phyloP scores from a whole-genome alignment of 2,329 filamentous ascomycete genomes.

The Alternaria brassicicola region DNA sequence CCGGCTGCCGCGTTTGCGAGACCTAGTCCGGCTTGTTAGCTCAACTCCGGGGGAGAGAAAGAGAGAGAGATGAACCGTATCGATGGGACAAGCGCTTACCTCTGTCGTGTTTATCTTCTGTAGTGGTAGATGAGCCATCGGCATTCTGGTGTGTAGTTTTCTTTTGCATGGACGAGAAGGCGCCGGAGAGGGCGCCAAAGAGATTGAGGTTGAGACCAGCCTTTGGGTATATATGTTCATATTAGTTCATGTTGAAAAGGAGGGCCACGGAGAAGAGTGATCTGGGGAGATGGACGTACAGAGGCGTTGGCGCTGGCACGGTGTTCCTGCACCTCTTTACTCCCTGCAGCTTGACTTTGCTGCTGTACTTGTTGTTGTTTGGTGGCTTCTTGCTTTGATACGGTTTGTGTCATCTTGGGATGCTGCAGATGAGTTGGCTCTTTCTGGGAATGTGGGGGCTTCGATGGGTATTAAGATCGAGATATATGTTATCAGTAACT shows the following conservation, averaged over 20 bases:
- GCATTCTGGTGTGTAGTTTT: constrained; percentile 39
- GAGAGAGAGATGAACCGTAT: background rate
- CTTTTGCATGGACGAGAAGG: constrained; percentile 35
- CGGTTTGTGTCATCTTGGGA: constrained; percentile 28
- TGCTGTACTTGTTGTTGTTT: constrained; percentile 33
- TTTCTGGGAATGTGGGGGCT: background rate
- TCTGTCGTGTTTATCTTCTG: constrained; percentile 35
- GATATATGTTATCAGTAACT: background rate
- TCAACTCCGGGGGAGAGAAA: background rate
- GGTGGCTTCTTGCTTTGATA: constrained; percentile 24
- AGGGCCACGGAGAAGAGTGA: background rate
- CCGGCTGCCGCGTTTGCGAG: constrained; percentile 27
- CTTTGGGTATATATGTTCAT: background rate
- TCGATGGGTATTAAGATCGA: background rate
- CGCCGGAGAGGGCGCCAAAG: constrained; percentile 44
- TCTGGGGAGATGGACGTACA: constrained; percentile 24
- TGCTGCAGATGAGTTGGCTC: background rate
- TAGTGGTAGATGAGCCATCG: constrained; percentile 30
- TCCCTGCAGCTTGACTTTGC: constrained; percentile 26
- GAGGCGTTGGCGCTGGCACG: constrained; percentile 41
- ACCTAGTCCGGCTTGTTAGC: constrained; percentile 12
- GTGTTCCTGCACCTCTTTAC: constrained; percentile 39
- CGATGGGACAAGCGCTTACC: too few relatives aligned
- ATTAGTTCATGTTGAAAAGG: background rate
- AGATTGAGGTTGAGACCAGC: constrained; percentile 47